A percentile compares a stretch with the other conserved stretches of the same genome.
Conservation (phyloP, 2,329 filamentous ascomycete genomes). For the Golovinomyces cichoracearum region DNA sequence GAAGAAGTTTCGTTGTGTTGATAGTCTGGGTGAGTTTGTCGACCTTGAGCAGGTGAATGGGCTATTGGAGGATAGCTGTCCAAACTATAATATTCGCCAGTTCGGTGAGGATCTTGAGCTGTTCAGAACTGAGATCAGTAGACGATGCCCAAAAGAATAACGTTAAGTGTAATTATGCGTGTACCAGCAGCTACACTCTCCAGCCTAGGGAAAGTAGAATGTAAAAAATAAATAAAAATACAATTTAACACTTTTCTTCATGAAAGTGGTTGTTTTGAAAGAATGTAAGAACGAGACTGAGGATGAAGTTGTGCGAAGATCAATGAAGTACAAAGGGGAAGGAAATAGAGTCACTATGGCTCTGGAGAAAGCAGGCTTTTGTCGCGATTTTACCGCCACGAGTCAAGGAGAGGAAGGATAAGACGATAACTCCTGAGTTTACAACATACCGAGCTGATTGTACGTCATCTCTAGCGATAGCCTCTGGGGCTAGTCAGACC, state of each 20-base stretch:
- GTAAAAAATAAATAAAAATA: background rate
- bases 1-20: slow-evolving; percentile 33
- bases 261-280: too few species aligned
- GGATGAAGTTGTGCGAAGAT: too few species aligned
- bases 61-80: slow-evolving; percentile 23
- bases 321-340: too few species aligned
- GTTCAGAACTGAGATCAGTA: background rate
- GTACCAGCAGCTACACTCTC: background rate
- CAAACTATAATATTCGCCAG: slow-evolving; percentile 32
- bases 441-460: background rate
- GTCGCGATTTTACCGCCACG: background rate
- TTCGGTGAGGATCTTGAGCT: slow-evolving; percentile 4
- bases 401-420: background rate
- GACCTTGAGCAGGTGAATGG: slow-evolving; percentile 51
- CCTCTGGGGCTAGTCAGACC: background rate
- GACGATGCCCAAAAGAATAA: background rate
- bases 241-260: too few species aligned
- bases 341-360: too few species aligned
- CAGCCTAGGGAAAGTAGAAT: background rate
- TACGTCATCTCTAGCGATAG: background rate
- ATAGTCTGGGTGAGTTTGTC: slow-evolving; percentile 53
- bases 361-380: too few species aligned
- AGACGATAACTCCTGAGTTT: background rate
- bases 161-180: background rate
- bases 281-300: too few species aligned